Base-by-base conservation (phyloP, 2,329 filamentous ascomycete genomes). In the Colletotrichum zoysiae region DNA sequence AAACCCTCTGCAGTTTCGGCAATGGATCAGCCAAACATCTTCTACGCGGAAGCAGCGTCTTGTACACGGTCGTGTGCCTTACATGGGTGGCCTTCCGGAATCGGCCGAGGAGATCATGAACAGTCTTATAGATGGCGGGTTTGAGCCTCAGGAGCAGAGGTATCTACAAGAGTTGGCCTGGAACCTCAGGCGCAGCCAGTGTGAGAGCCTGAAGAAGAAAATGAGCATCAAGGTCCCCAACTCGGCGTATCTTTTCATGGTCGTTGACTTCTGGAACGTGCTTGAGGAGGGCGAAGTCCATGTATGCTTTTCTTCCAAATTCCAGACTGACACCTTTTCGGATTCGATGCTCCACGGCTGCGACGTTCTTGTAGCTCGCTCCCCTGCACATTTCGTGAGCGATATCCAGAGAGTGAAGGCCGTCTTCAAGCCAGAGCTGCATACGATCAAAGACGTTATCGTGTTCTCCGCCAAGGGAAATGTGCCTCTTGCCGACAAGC, bases 381-480 rank as follows among this genome's bases (percentile, higher is more conserved):
- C 90, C 1, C 93, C 93, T 0, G 90, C 92, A 0, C 89, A 94
- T 76, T 88, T 91, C 30, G 84, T 86, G 0, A 93, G 90, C 38
- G 93, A 96, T 73, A 89, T 95, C 0, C 93, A 95, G 76, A 91
- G 87, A 67, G 91, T 92, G 9, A 85, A 81, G 48, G 87, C 85
- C 0, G 88, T 91, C 0, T 89, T 86, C 71, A 86, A 83, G n/a
- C 84, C 86, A 0, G 85, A 90, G 53, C 82, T 95, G 0, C 88
- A 90, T 3, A 87, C 89, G 2, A 80, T 97, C 0, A 92, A 92
- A 72, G 92, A 98, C 75, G 90, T 97, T 1, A 86, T 96, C 18
- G 87, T 98, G 0, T 98, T 98, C 75, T 86, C 93, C 0, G 85
- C 84, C 0, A 88, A 86, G 71, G 92, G 92, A 0, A 78, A 86